A percentile compares a stretch with the other conserved stretches of the same genome.
Conservation (phyloP, 1,139 yeast genomes). For the Taphrina confusa region DNA sequence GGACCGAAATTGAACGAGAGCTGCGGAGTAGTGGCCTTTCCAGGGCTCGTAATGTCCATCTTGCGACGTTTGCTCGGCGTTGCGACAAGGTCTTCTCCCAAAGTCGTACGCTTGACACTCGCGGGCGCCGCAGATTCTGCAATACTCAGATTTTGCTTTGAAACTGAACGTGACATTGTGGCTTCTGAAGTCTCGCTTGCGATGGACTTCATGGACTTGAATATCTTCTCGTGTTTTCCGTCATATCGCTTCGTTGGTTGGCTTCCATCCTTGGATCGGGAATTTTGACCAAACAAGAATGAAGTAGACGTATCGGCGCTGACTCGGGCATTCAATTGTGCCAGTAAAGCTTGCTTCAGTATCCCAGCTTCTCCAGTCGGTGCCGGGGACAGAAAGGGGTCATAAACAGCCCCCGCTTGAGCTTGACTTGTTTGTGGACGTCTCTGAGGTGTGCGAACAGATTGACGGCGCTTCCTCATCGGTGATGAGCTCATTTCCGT, state of each 20-base stretch:
- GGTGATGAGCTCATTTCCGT: constrained; percentile 1
- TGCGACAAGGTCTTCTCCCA: background rate
- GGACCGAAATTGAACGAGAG: background rate
- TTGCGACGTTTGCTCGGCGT: constrained; percentile 16
- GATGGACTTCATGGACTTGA: constrained; percentile 22
- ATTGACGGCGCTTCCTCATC: background rate
- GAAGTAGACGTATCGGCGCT: constrained; percentile 1
- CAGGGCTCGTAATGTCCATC: background rate
- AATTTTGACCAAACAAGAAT: background rate
- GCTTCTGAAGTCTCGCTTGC: background rate
- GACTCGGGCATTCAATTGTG: constrained; percentile 27
- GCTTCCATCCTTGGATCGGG: background rate
- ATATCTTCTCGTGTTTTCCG: constrained; percentile 2
- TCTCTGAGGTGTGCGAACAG: background rate
- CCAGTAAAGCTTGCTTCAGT: constrained; percentile 22
- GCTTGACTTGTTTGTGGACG: background rate
- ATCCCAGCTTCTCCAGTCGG: background rate
- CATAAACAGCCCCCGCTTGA: background rate
- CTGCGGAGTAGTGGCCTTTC: background rate
- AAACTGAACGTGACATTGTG: background rate
- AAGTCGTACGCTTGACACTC: background rate
- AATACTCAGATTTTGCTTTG: background rate
- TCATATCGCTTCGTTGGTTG: background rate
- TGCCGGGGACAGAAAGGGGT: background rate
- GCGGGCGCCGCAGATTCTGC: background rate